Evolutionary conservation across 805 yeast genomes (phyloP).

Genomic region (Candida nitratophila): DNA sequence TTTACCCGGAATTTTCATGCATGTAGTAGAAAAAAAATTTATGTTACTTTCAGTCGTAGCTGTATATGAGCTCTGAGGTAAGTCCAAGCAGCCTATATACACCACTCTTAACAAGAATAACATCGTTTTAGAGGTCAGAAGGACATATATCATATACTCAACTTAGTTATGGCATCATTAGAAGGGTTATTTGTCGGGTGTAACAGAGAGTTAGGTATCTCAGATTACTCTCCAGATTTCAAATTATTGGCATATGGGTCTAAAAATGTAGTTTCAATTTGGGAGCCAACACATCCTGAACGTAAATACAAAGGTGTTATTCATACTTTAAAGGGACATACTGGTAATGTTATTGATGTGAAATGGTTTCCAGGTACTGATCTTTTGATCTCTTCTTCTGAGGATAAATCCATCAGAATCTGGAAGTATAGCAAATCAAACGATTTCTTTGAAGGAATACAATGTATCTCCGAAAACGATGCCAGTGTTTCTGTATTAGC

Average conservation of each 20-base stretch:
- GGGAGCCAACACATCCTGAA: constrained; percentile 45
- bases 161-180: constrained; percentile 13
- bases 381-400: constrained; percentile 53
- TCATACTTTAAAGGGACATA: constrained; percentile 54
- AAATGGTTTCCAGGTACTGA: constrained; percentile 42
- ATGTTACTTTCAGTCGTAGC: background rate
- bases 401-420: constrained; percentile 54
- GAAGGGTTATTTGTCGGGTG: constrained; percentile 70
- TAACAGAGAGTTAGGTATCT: constrained; percentile 54
- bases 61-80: too few species aligned
- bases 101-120: too few species aligned
- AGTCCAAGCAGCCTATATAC: too few species aligned
- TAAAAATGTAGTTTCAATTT: constrained; percentile 54
- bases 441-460: constrained; percentile 23
- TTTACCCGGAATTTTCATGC: background rate
- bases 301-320: constrained; percentile 36
- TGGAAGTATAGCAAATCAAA: constrained; percentile 38
- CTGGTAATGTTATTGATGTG: constrained; percentile 60
- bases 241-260: constrained; percentile 67
- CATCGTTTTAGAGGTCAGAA: too few species aligned
- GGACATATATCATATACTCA: too few species aligned
- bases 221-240: constrained; percentile 37
- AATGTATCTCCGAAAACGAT: constrained; percentile 32
- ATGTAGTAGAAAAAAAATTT: background rate
- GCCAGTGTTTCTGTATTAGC: constrained; percentile 52